These are phyloP conservation scores for Triangularia verruculosa DNA, from an alignment of 2,329 filamentous ascomycete genomes.

Conservation along the genomic window DNA sequence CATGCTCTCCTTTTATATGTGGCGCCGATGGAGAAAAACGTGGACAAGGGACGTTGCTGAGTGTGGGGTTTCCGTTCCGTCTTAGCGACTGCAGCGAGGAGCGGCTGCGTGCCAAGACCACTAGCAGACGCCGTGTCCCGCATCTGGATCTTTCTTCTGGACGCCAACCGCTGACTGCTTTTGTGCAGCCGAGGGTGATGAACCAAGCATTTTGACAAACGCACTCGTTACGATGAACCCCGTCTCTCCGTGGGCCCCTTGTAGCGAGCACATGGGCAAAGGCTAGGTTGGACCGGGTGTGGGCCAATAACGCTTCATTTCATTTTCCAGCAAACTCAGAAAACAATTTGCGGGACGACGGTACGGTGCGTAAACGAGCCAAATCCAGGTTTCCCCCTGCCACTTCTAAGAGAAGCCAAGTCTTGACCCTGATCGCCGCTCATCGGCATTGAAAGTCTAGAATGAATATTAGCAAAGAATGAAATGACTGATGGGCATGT, in stretches of 20 bases:
- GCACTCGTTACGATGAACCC: not conserved
- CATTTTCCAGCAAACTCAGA: not conserved
- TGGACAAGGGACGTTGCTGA: not conserved
- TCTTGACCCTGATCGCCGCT: not conserved
- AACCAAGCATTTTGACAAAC: not conserved
- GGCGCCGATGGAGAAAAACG: not conserved
- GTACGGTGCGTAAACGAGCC: not conserved
- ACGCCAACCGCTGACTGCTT: not conserved
- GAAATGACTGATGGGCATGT: not conserved
- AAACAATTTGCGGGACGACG: not conserved
- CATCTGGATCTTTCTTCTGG: constrained; percentile 8
- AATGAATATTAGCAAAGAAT: not conserved
- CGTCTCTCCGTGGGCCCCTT: not conserved
- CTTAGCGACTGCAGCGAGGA: not conserved
- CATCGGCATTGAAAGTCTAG: no score
- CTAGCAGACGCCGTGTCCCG: constrained; percentile 8
- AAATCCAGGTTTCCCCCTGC: constrained; percentile 9
- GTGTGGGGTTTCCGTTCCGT: not conserved
- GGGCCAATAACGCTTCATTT: constrained; percentile 7
- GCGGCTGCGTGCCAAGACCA: constrained; percentile 7
- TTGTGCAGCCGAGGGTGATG: not conserved
- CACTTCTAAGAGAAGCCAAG: not conserved
- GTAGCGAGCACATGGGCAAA: not conserved
- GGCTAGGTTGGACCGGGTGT: constrained; percentile 8
- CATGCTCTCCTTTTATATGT: not conserved